These are phyloP conservation scores for Sporothrix globosa DNA, from an alignment of 2,329 filamentous ascomycete genomes.

Conservation along the genomic window DNA sequence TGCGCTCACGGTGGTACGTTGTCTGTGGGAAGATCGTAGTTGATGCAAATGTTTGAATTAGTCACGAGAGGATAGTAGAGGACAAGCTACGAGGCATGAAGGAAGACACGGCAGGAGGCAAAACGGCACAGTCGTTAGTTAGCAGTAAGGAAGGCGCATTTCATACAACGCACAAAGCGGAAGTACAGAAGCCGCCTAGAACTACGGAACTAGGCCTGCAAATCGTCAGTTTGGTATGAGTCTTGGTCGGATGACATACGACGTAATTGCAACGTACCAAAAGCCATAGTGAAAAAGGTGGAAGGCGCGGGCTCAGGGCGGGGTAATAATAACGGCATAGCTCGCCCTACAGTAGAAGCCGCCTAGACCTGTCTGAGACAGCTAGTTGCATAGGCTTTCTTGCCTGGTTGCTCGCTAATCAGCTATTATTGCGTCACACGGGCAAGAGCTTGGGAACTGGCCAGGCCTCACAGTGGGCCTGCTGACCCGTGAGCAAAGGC, in stretches of 20 bases:
- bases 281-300: neutral
- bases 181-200: conserved; percentile 11
- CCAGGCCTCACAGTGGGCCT: conserved; percentile 4
- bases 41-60: neutral
- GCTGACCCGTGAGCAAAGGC: neutral
- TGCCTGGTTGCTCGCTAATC: conserved; percentile 19
- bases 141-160: neutral
- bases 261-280: neutral
- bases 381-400: neutral
- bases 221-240: conserved; percentile 18
- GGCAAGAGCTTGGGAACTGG: neutral
- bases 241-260: neutral
- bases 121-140: conserved; percentile 10
- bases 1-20: neutral
- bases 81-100: neutral
- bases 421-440: conserved; percentile 20
- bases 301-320: conserved; percentile 15
- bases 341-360: neutral
- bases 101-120: conserved; percentile 14
- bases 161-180: neutral
- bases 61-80: conserved; percentile 1
- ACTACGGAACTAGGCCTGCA: conserved; percentile 2
- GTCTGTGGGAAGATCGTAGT: neutral
- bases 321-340: conserved; percentile 26
- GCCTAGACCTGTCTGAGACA: neutral